These are phyloP conservation scores for Aspergillus quadrilineatus DNA, from an alignment of 2,329 filamentous ascomycete genomes.

Conservation along the genomic window DNA sequence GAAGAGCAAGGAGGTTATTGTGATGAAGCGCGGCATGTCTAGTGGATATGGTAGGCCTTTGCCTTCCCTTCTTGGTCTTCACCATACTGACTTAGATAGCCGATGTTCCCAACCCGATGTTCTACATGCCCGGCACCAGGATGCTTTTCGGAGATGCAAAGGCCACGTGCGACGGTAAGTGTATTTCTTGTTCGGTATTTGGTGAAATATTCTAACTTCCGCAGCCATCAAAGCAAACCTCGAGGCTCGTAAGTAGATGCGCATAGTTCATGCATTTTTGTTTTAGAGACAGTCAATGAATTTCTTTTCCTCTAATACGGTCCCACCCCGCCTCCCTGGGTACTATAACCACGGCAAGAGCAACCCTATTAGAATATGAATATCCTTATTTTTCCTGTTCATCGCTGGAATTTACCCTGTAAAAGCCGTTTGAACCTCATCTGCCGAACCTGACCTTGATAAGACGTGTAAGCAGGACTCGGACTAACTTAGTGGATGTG, in stretches of 20 bases:
- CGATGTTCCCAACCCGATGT: conserved; percentile 91
- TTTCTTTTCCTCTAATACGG: background rate
- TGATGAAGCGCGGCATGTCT: conserved; percentile 90
- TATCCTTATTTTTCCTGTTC: background rate
- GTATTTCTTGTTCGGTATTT: background rate
- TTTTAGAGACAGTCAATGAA: background rate
- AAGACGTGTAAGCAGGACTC: no score
- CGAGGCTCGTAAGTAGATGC: conserved; percentile 31
- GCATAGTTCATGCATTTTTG: background rate
- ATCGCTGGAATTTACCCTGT: background rate
- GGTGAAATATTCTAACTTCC: conserved; percentile 9
- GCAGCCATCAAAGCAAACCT: conserved; percentile 46
- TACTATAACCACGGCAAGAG: background rate
- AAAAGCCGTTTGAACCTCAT: background rate
- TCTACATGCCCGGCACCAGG: conserved; percentile 83
- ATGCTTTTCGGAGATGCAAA: conserved; percentile 94
- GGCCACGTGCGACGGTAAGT: conserved; percentile 72
- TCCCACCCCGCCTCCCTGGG: no score
- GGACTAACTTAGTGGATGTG: no score
- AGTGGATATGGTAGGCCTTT: conserved; percentile 62
- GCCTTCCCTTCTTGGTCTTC: no score
- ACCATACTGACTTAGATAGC: conserved; percentile 48
- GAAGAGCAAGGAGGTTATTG: conserved; percentile 89
- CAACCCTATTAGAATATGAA: background rate
- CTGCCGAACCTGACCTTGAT: no score